phyloP scores from a whole-genome alignment of 306 rosid species.

The Fagus sylvatica region DNA sequence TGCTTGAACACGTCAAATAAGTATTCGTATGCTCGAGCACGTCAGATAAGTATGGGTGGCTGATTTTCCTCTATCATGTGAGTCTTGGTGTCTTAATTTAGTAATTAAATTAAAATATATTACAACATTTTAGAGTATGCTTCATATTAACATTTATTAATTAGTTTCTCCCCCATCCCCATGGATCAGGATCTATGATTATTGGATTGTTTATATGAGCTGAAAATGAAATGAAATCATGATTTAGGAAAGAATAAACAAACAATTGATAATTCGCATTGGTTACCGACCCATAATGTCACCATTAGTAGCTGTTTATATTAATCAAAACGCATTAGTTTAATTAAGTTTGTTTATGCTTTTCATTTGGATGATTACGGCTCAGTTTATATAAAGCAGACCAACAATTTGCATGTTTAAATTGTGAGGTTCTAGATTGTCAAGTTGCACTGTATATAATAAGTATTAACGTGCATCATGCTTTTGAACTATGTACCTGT shows the following conservation, averaged over 20 bases:
- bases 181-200: neutral
- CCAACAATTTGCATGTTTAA: slow-evolving; percentile 30
- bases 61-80: slow-evolving; percentile 43
- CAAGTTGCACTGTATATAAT: neutral
- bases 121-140: neutral
- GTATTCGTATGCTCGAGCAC: neutral
- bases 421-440: neutral
- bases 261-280: neutral
- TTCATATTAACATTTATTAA: slow-evolving; percentile 17
- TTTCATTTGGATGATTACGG: neutral
- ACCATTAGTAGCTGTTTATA: neutral
- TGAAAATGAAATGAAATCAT: neutral
- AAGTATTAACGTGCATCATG: neutral
- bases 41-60: slow-evolving; percentile 26
- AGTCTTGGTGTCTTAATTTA: neutral
- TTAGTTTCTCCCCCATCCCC: neutral
- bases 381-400: neutral
- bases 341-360: neutral
- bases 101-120: neutral
- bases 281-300: neutral
- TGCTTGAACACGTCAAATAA: neutral
- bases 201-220: neutral
- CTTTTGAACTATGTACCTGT: neutral
- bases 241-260: neutral
- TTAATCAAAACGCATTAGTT: neutral